phyloP scores from a whole-genome alignment of 805 yeast genomes.

The Ogataea pignaliae region DNA sequence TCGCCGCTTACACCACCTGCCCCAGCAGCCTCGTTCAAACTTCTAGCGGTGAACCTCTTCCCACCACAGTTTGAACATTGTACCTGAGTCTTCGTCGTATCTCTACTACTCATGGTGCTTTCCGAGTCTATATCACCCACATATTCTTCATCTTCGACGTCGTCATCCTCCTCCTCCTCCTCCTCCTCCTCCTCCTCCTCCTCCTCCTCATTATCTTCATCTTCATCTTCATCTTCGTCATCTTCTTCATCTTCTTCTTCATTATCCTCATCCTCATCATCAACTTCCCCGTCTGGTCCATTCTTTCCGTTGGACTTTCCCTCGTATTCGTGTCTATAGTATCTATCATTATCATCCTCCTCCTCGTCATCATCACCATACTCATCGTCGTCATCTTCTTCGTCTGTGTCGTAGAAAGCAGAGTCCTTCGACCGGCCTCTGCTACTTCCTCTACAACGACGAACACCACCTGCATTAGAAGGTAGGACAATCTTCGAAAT shows the following conservation, averaged over 20 bases:
- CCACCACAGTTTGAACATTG: constrained; percentile 22
- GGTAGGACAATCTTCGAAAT: too few relatives aligned
- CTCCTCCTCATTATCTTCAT: constrained; percentile 11
- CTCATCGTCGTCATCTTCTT: not conserved
- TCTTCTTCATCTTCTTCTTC: not conserved
- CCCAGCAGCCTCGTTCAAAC: not conserved
- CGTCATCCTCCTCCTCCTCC: not conserved
- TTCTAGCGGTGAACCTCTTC: constrained; percentile 21
- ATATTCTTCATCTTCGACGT: not conserved
- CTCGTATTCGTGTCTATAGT: too few relatives aligned
- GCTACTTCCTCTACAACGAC: not conserved
- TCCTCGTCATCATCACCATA: not conserved
- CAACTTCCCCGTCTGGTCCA: not conserved
- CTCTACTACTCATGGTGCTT: constrained; percentile 3
- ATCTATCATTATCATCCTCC: not conserved
- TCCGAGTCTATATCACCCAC: not conserved
- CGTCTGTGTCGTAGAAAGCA: not conserved
- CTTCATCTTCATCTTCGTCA: not conserved
- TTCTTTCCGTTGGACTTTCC: too few relatives aligned
- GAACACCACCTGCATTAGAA: too few relatives aligned
- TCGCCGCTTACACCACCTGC: too few relatives aligned
- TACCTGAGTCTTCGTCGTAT: constrained; percentile 8
- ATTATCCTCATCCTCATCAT: not conserved
- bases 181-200: constrained; percentile 3
- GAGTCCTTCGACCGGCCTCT: not conserved